Evolutionary conservation across 441 rosid species (phyloP).

Genomic region (Brassica hybrid): DNA sequence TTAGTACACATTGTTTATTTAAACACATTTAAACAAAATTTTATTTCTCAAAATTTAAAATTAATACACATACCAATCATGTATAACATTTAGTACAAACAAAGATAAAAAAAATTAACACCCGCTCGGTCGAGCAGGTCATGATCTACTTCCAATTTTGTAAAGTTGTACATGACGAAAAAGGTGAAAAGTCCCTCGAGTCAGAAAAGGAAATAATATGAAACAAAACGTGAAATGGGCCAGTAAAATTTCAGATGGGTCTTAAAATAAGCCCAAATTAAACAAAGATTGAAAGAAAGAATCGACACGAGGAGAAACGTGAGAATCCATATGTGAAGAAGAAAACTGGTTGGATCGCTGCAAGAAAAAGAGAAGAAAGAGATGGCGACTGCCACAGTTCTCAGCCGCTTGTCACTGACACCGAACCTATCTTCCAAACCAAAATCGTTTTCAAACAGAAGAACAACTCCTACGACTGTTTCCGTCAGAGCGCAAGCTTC

Average conservation of each 20-base stretch:
- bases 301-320: not conserved
- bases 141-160: too few relatives aligned
- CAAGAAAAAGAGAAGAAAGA: slow-evolving; percentile 1
- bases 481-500: slow-evolving; percentile 51
- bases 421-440: slow-evolving; percentile 37
- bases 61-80: too few relatives aligned
- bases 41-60: too few relatives aligned
- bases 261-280: slow-evolving; percentile 6
- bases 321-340: not conserved
- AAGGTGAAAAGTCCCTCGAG: too few relatives aligned
- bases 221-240: not conserved
- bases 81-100: too few relatives aligned
- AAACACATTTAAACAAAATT: too few relatives aligned
- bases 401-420: slow-evolving; percentile 43
- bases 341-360: slow-evolving; percentile 7
- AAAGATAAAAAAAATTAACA: too few relatives aligned
- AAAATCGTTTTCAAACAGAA: slow-evolving; percentile 40
- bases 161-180: too few relatives aligned
- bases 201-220: too few relatives aligned
- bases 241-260: not conserved
- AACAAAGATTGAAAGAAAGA: not conserved
- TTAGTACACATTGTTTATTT: too few relatives aligned
- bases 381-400: slow-evolving; percentile 53
- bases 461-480: slow-evolving; percentile 38
- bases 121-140: too few relatives aligned